phyloP scores from a whole-genome alignment of 345 rosid species.

The Gossypium herbaceum region DNA sequence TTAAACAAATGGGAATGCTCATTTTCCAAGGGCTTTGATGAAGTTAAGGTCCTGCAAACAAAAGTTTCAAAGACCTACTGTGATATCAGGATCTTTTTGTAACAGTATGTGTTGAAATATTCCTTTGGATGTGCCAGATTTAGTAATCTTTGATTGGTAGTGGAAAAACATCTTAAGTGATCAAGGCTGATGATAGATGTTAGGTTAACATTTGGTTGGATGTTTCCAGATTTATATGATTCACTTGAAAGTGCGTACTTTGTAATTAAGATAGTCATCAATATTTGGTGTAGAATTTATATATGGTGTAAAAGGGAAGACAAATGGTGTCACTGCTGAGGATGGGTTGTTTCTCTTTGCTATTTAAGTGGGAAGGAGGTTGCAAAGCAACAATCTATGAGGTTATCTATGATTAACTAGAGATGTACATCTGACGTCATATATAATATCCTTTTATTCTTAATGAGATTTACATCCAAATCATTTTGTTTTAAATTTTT shows the following conservation, averaged over 20 bases:
- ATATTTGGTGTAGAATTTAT: background rate
- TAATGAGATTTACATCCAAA: background rate
- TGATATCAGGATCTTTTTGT: background rate
- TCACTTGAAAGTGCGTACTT: background rate
- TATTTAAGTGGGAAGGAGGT: background rate
- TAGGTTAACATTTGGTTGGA: background rate
- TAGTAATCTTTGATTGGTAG: background rate
- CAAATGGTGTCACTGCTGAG: background rate
- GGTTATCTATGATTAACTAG: background rate
- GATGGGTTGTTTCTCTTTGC: background rate
- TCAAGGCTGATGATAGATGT: conserved; percentile 3
- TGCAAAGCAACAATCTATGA: background rate
- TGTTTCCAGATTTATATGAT: background rate
- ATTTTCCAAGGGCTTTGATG: conserved; percentile 1
- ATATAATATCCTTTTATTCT: too few relatives aligned
- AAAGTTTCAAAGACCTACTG: background rate
- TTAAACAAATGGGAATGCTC: background rate
- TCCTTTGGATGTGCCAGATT: background rate
- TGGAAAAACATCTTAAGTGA: background rate
- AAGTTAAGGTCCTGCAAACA: background rate
- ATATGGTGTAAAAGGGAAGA: background rate
- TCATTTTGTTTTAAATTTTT: background rate
- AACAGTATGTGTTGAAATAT: background rate
- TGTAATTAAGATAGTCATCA: background rate
- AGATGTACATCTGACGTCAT: background rate